Evolutionary conservation across 2,329 filamentous ascomycete genomes (phyloP).

Genomic region (Colletotrichum sp.): DNA sequence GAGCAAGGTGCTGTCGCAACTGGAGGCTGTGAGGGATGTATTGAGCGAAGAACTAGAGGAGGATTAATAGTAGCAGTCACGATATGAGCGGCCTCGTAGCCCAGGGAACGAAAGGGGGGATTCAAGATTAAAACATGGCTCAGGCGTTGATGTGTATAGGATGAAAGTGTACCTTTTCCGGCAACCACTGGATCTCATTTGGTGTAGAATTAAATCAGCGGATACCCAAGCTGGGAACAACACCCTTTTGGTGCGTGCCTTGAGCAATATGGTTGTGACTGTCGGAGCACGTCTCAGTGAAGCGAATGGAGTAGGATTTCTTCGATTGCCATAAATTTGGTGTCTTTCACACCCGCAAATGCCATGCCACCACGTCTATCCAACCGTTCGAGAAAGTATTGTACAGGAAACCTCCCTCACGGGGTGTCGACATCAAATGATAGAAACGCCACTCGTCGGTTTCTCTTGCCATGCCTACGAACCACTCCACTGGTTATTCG

Average conservation of each 20-base stretch:
- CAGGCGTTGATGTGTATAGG: constrained; percentile 15
- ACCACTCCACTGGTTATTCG: background rate
- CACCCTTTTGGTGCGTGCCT: background rate
- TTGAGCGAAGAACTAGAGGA: constrained; percentile 56
- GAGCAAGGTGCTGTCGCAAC: constrained; percentile 73
- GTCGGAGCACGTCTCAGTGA: background rate
- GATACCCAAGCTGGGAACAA: constrained; percentile 11
- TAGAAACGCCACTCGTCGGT: background rate
- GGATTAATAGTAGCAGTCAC: background rate
- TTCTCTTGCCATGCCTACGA: background rate
- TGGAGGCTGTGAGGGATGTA: constrained; percentile 64
- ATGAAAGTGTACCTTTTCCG: constrained; percentile 6
- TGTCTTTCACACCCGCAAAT: background rate
- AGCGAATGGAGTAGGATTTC: constrained; percentile 2
- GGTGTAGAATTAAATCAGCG: constrained; percentile 11
- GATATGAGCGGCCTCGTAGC: background rate
- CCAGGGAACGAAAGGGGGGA: constrained; percentile 4
- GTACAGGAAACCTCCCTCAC: constrained; percentile 8
- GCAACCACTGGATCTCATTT: background rate
- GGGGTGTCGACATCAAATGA: background rate
- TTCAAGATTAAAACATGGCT: background rate
- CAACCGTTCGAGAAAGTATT: background rate
- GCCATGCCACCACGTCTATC: constrained; percentile 5
- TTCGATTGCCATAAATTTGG: background rate
- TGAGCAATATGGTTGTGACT: background rate